phyloP scores from a whole-genome alignment of 805 yeast species.

The Danielia reshetovae region DNA sequence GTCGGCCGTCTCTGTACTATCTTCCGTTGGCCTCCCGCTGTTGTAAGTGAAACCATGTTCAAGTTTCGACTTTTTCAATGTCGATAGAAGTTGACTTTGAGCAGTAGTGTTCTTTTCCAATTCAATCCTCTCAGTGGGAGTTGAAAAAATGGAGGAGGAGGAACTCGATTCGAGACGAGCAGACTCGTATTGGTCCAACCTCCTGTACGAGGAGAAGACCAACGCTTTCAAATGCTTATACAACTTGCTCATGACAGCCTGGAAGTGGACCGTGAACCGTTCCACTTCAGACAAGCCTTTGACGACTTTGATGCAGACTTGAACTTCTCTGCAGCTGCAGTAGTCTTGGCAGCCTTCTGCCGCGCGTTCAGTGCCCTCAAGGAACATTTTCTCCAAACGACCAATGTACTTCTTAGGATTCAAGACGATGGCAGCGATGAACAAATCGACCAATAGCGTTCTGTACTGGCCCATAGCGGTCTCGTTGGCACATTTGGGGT shows the following conservation, averaged over 20 bases:
- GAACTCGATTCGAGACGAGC: constrained; percentile 1
- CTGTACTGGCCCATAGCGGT: constrained; percentile 17
- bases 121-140: constrained; percentile 13
- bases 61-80: constrained; percentile 11
- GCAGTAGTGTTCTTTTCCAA: constrained; percentile 7
- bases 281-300: constrained; percentile 27
- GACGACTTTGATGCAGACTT: constrained; percentile 25
- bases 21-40: constrained; percentile 3
- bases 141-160: constrained; percentile 12
- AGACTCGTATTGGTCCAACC: constrained; percentile 20
- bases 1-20: not conserved
- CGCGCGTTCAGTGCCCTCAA: constrained; percentile 18
- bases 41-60: constrained; percentile 15
- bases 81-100: not conserved
- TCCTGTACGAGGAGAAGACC: constrained; percentile 23
- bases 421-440: constrained; percentile 32
- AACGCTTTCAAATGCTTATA: constrained; percentile 22
- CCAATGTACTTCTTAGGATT: constrained; percentile 30
- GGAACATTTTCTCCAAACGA: constrained; percentile 20
- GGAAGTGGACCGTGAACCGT: constrained; percentile 18
- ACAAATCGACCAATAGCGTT: constrained; percentile 24
- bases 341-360: not conserved
- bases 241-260: constrained; percentile 21
- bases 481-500: constrained; percentile 10
- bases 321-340: constrained; percentile 17